Conservation (phyloP, 2,329 filamentous ascomycete species). For the Alternaria angustiovoidea region DNA sequence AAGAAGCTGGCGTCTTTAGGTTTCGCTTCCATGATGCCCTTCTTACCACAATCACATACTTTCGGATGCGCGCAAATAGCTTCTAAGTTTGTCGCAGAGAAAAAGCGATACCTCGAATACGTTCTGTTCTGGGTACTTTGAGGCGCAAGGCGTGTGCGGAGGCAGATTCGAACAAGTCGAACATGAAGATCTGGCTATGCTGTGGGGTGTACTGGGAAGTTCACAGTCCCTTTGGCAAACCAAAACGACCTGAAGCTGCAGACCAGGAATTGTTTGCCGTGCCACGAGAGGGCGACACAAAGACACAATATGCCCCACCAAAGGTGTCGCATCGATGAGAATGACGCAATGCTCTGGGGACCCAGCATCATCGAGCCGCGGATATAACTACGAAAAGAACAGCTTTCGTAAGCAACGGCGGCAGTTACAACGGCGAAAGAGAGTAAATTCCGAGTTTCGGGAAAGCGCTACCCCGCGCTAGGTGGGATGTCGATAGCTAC, state of each 20-base stretch:
- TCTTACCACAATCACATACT: background rate
- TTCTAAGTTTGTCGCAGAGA: background rate
- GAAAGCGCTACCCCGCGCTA: conserved; percentile 24
- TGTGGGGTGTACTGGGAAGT: conserved; percentile 30
- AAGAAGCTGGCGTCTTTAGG: background rate
- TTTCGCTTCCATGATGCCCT: background rate
- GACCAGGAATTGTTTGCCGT: conserved; percentile 26
- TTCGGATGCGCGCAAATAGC: background rate
- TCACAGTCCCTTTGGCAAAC: conserved; percentile 24
- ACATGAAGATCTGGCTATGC: conserved; percentile 30
- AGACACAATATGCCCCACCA: conserved; percentile 16
- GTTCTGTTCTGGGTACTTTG: background rate
- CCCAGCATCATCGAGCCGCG: conserved; percentile 5
- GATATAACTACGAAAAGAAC: conserved; percentile 17
- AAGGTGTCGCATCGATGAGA: conserved; percentile 16
- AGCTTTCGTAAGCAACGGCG: conserved; percentile 18
- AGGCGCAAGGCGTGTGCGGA: background rate
- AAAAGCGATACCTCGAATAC: background rate
- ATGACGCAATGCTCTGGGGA: conserved; percentile 20
- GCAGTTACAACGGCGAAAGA: conserved; percentile 17
- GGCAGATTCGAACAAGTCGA: background rate
- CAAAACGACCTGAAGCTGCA: conserved; percentile 16
- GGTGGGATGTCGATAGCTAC: conserved; percentile 13
- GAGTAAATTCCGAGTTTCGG: conserved; percentile 19
- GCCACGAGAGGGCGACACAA: conserved; percentile 12